Base-by-base conservation (phyloP, 768 basidiomycete species). In the Sutorius australiensis region DNA sequence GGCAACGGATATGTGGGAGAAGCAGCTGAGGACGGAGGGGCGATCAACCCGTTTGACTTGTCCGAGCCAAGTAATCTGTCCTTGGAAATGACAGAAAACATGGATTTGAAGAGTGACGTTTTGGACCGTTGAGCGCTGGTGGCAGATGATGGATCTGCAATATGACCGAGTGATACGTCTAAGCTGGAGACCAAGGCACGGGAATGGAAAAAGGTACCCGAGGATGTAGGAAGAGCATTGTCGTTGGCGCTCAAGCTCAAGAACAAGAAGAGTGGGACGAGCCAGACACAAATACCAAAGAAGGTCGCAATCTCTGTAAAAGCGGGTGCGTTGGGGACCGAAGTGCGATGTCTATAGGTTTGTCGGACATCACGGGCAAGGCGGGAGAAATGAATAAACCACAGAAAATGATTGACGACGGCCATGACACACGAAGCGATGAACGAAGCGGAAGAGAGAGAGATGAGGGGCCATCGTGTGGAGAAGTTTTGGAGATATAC, bases 171-270 rank as follows among this genome's bases (percentile, higher is more conserved):
- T 7, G 16, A 24, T 27, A 13, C 2, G 6, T 1, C 24, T 57
- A 2, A 53, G 49, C 50, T 11, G 13, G 36, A 45, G 30, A 11
- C 0, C 19, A 19, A 31, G 28, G 17, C 13, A 36, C 6, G n/a
- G 9, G 48, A 28, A 33, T 24, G 5, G 33, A 31, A 44, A 34
- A 54, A 59, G 65, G 54, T 64, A 82, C 83, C 75, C 28, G 80
- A 67, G n/a, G 84, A 80, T 21, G 77, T 77, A 6, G 97, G 97
- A 14, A 98, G 78, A 2, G 95, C 92, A 63, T 98, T 92, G 67
- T 99, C 97, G 58, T 98, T 98, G 14, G 97, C 95, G 56, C 92
- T 95, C 48, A 99, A 75, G 64, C 93, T 95, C 53, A 99, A 74
- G 77, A 99, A 99, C 31, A 99, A 72, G 72, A 95, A 99, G 30